Evolutionary conservation across 73 alveolate genomes (phyloP).

Genomic region (Uronychia setigera): DNA sequence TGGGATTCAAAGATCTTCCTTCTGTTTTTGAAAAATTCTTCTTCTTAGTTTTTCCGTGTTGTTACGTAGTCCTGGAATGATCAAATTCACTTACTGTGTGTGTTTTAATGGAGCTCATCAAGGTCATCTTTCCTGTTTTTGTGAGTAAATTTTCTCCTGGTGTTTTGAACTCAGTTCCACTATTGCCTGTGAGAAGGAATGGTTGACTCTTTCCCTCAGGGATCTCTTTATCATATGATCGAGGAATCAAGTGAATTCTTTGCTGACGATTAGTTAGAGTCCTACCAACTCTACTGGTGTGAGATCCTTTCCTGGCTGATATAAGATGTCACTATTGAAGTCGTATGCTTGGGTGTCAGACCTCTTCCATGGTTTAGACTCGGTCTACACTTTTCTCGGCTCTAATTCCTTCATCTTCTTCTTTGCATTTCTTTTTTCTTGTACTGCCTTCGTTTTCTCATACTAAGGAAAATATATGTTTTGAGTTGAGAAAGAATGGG

Average conservation of each 20-base stretch:
- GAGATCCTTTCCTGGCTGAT: conserved; percentile 1
- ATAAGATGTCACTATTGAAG: neutral
- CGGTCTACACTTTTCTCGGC: neutral
- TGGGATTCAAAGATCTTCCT: neutral
- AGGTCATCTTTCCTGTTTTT: conserved; percentile 4
- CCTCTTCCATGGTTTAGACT: conserved; percentile 10
- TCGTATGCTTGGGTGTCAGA: neutral
- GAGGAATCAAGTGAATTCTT: conserved; percentile 7
- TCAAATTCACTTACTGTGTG: neutral
- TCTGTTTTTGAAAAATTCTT: neutral
- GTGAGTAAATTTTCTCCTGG: neutral
- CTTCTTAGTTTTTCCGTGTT: neutral
- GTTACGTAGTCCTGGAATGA: neutral
- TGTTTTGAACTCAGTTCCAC: neutral
- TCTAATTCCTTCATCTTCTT: conserved; percentile 12
- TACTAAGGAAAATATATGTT: neutral
- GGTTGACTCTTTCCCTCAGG: conserved; percentile 1
- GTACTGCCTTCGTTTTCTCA: neutral
- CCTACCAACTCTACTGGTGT: neutral
- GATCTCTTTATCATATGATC: conserved; percentile 11
- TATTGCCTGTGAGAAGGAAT: neutral
- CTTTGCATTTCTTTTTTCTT: neutral
- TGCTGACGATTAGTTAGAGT: neutral
- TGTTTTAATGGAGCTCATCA: neutral
- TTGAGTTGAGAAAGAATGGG: too few relatives aligned